These are phyloP conservation scores for Diaporthe capsici DNA, from an alignment of 2,329 filamentous ascomycete genomes.

Conservation along the genomic window DNA sequence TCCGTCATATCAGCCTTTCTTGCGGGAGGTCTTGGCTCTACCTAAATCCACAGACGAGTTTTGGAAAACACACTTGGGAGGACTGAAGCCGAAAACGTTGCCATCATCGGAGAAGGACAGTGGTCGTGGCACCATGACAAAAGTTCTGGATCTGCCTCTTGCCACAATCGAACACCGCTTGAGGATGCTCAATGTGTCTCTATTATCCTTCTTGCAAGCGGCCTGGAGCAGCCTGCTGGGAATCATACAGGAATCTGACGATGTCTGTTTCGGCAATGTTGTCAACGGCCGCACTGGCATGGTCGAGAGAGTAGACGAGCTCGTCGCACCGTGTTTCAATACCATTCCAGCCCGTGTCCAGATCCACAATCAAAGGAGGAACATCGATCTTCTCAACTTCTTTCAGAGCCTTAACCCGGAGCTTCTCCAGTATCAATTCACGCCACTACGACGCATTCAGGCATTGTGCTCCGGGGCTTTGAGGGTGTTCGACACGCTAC, in stretches of 20 bases:
- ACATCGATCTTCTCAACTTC: slow-evolving; percentile 69
- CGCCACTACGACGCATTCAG: slow-evolving; percentile 81
- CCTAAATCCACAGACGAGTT: slow-evolving; percentile 69
- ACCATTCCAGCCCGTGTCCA: slow-evolving; percentile 80
- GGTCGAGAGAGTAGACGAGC: slow-evolving; percentile 75
- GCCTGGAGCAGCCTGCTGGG: slow-evolving; percentile 79
- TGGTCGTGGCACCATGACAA: slow-evolving; percentile 42
- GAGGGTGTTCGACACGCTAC: slow-evolving; percentile 82
- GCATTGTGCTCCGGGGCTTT: slow-evolving; percentile 58
- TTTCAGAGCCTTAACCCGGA: slow-evolving; percentile 75
- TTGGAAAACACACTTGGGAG: slow-evolving; percentile 72
- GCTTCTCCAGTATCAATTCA: slow-evolving; percentile 79
- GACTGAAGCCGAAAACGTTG: slow-evolving; percentile 56
- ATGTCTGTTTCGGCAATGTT: slow-evolving; percentile 91
- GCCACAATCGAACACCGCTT: slow-evolving; percentile 62
- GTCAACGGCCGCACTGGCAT: slow-evolving; percentile 81
- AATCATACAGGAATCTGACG: slow-evolving; percentile 66
- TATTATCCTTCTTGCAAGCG: slow-evolving; percentile 79
- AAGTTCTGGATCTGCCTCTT: slow-evolving; percentile 55
- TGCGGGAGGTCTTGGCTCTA: slow-evolving; percentile 69
- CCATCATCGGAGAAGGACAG: not conserved
- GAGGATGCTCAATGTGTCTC: slow-evolving; percentile 69
- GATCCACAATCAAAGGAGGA: slow-evolving; percentile 61
- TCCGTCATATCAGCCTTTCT: slow-evolving; percentile 73
- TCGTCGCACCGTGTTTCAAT: slow-evolving; percentile 95